phyloP scores from a whole-genome alignment of 805 yeast genomes.

The Teunomyces lycoperdinae region DNA sequence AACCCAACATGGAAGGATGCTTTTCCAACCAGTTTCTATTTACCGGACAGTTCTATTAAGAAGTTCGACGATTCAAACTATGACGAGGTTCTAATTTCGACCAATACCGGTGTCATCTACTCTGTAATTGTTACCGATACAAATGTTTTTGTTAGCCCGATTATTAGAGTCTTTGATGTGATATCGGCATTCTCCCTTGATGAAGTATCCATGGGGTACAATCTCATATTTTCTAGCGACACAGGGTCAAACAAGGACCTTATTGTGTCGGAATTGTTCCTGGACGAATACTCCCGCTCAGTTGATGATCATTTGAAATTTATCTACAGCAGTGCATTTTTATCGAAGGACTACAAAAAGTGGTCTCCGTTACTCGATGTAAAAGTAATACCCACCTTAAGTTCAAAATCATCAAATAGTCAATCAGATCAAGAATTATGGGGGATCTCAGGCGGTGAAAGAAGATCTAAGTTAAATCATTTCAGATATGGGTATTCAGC shows the following conservation, averaged over 20 bases:
- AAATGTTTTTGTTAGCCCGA: constrained; percentile 18
- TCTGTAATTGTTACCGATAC: constrained; percentile 22
- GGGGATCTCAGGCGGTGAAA: constrained; percentile 38
- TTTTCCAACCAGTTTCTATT: constrained; percentile 42
- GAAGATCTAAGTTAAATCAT: constrained; percentile 30
- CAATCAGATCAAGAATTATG: constrained; percentile 39
- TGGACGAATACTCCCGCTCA: constrained; percentile 9
- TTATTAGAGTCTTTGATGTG: constrained; percentile 35
- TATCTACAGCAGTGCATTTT: constrained; percentile 20
- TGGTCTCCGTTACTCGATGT: constrained; percentile 51
- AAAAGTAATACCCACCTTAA: constrained; percentile 27
- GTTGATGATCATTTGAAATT: constrained; percentile 8
- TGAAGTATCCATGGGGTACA: constrained; percentile 14
- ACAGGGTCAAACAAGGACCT: constrained; percentile 38
- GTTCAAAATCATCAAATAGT: constrained; percentile 15
- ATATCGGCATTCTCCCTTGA: constrained; percentile 34
- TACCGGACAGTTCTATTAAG: constrained; percentile 21
- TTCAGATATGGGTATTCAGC: constrained; percentile 32
- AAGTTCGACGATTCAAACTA: constrained; percentile 1
- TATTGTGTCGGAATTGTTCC: constrained; percentile 22
- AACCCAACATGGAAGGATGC: constrained; percentile 17
- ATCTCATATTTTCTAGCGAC: constrained; percentile 39
- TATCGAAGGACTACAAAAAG: constrained; percentile 33
- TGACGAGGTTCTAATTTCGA: constrained; percentile 32
- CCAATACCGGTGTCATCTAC: constrained; percentile 34